phyloP scores from a whole-genome alignment of 129 eudicot genomes.

The Pittosporum tobira region DNA sequence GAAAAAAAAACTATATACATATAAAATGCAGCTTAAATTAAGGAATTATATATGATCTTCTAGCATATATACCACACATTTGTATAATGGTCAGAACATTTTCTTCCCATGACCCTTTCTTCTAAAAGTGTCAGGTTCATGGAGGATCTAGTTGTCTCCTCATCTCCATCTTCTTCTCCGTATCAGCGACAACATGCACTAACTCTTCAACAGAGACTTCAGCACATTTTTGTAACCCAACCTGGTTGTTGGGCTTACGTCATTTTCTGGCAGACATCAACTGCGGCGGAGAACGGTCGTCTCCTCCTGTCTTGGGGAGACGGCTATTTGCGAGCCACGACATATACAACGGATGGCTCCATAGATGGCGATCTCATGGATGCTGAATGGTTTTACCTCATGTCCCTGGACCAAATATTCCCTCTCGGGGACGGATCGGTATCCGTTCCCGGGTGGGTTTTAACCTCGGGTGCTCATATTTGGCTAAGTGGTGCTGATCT shows the following conservation, averaged over 20 bases:
- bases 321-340: background rate
- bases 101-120: too few species aligned
- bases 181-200: too few species aligned
- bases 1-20: too few species aligned
- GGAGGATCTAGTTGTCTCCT: too few species aligned
- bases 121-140: too few species aligned
- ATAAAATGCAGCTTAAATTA: too few species aligned
- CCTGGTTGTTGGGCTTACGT: background rate
- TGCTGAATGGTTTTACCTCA: constrained; percentile 63
- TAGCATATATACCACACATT: too few species aligned
- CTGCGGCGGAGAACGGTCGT: background rate
- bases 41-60: too few species aligned
- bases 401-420: constrained; percentile 37
- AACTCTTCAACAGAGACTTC: background rate
- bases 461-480: constrained; percentile 27
- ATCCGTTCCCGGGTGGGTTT: too few species aligned
- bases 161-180: too few species aligned
- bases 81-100: too few species aligned
- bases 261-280: constrained; percentile 1
- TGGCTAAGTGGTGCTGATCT: constrained; percentile 50
- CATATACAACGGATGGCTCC: background rate
- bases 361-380: constrained; percentile 30
- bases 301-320: background rate
- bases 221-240: background rate
- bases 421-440: constrained; percentile 37